These are phyloP conservation scores for Penicillium sp. DNA, from an alignment of 2,329 filamentous ascomycete genomes.

Conservation along the genomic window DNA sequence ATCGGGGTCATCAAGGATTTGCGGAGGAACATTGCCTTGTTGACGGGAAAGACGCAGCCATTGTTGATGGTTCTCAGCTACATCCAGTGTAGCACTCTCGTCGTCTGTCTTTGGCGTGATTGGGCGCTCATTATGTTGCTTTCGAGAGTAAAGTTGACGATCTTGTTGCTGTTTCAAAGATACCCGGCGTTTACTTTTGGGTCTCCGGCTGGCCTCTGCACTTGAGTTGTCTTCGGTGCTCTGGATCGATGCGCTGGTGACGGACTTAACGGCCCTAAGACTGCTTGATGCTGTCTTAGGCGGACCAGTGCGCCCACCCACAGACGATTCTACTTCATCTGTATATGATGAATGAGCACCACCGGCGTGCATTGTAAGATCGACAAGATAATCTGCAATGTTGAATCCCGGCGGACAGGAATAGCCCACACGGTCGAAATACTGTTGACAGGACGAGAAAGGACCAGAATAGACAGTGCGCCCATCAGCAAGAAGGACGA, in stretches of 20 bases:
- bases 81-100: slow-evolving; percentile 54
- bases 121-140: slow-evolving; percentile 51
- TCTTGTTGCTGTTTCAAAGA: slow-evolving; percentile 87
- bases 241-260: slow-evolving; percentile 75
- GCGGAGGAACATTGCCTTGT: slow-evolving; percentile 53
- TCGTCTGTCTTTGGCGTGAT: slow-evolving; percentile 63
- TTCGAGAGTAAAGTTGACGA: slow-evolving; percentile 81
- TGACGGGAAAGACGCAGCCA: slow-evolving; percentile 60
- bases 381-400: slow-evolving; percentile 95
- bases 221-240: slow-evolving; percentile 68
- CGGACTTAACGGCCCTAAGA: slow-evolving; percentile 82
- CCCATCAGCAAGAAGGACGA: slow-evolving; percentile 87
- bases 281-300: slow-evolving; percentile 78
- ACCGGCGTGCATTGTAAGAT: slow-evolving; percentile 94
- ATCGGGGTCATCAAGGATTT: slow-evolving; percentile 67
- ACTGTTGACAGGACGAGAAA: slow-evolving; percentile 81
- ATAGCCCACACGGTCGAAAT: slow-evolving; percentile 91
- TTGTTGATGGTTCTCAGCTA: slow-evolving; percentile 52
- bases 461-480: slow-evolving; percentile 91
- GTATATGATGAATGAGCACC: slow-evolving; percentile 52
- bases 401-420: slow-evolving; percentile 95
- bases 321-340: slow-evolving; percentile 50
- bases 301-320: slow-evolving; percentile 58
- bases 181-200: slow-evolving; percentile 67
- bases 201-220: slow-evolving; percentile 60